Conservation (phyloP, 164 flowering plant genomes). For the Umbilicus rupestris region DNA sequence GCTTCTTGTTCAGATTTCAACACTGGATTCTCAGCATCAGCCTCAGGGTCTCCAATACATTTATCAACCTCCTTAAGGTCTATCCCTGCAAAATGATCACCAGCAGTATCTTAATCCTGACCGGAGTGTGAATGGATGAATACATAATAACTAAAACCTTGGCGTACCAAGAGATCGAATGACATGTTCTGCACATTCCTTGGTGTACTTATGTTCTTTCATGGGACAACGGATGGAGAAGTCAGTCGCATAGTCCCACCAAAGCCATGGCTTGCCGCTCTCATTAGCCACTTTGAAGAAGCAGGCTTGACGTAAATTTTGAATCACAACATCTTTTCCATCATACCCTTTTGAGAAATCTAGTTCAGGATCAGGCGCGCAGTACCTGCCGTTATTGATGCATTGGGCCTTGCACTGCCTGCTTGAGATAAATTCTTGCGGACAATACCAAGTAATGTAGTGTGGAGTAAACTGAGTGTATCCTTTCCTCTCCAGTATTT, state of each 20-base stretch:
- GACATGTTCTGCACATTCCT: conserved; percentile 80
- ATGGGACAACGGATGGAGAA: conserved; percentile 91
- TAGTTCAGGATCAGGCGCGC: conserved; percentile 97
- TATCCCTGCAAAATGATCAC: conserved; percentile 29
- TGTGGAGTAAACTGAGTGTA: conserved; percentile 91
- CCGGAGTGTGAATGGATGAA: background rate
- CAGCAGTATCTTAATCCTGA: background rate
- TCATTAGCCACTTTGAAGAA: conserved; percentile 77
- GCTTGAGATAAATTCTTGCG: conserved; percentile 70
- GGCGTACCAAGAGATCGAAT: conserved; percentile 71
- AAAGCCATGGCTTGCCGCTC: conserved; percentile 78
- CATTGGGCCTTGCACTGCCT: conserved; percentile 94
- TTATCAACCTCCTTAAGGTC: conserved; percentile 56
- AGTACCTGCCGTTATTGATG: conserved; percentile 92
- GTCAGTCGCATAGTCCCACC: conserved; percentile 99
- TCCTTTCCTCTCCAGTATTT: conserved; percentile 73
- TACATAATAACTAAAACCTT: background rate
- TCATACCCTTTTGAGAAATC: conserved; percentile 82
- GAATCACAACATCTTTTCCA: conserved; percentile 88
- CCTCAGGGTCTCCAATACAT: conserved; percentile 77
- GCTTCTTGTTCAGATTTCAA: conserved; percentile 79
- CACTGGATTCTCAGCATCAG: conserved; percentile 68
- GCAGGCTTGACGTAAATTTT: conserved; percentile 84
- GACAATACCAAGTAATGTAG: conserved; percentile 97
- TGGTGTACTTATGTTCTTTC: conserved; percentile 75